Conservation (phyloP, 116 monocot genomes). For the Trichopus zeylanicus region DNA sequence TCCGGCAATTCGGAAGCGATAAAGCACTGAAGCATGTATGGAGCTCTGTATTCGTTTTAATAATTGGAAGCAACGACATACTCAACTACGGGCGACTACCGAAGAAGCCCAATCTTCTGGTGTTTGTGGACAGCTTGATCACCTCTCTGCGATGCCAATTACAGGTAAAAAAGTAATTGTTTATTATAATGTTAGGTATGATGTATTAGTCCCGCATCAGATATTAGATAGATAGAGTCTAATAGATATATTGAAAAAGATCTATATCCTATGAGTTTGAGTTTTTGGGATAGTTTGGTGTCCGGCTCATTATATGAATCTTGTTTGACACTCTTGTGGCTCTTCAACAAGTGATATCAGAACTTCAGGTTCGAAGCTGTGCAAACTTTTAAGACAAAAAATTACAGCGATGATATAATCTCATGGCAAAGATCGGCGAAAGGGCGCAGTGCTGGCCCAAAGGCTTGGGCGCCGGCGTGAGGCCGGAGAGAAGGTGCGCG, state of each 20-base stretch:
- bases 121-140: constrained; percentile 37
- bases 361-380: too few relatives aligned
- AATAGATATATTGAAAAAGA: not conserved
- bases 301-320: too few relatives aligned
- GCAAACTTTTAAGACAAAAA: too few relatives aligned
- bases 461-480: too few relatives aligned
- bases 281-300: not conserved
- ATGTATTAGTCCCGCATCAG: not conserved
- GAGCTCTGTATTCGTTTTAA: constrained; percentile 51
- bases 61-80: constrained; percentile 90
- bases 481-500: too few relatives aligned
- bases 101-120: constrained; percentile 13
- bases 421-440: too few relatives aligned
- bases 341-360: too few relatives aligned
- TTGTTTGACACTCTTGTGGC: too few relatives aligned
- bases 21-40: constrained; percentile 36
- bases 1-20: constrained; percentile 30
- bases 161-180: constrained; percentile 20
- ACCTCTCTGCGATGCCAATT: constrained; percentile 41
- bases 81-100: constrained; percentile 24
- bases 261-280: not conserved
- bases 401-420: too few relatives aligned
- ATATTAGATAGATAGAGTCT: too few relatives aligned
- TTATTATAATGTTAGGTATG: not conserved
- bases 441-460: too few relatives aligned